These are phyloP conservation scores for Lolium multiflorum DNA, from an alignment of 176 grass and related monocot genomes.

Conservation along the genomic window DNA sequence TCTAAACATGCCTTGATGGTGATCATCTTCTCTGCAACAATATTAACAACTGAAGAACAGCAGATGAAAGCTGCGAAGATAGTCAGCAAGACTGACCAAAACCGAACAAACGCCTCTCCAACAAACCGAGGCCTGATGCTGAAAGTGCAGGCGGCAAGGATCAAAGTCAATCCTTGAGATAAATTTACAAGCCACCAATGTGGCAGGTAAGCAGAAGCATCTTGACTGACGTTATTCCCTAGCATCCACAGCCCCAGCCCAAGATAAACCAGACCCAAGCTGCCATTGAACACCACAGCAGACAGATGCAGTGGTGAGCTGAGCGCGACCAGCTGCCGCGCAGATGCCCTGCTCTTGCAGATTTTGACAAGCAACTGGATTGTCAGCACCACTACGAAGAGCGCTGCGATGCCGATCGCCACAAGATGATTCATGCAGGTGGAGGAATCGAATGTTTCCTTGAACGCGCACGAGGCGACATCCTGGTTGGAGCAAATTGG, in stretches of 20 bases:
- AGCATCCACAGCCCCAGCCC: conserved; percentile 66
- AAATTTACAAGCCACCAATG: conserved; percentile 62
- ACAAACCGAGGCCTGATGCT: conserved; percentile 48
- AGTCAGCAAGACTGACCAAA: conserved; percentile 41
- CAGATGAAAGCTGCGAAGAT: conserved; percentile 53
- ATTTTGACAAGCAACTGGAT: conserved; percentile 57
- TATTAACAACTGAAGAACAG: conserved; percentile 51
- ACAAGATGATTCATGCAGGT: conserved; percentile 72
- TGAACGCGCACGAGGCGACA: conserved; percentile 33
- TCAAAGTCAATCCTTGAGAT: conserved; percentile 49
- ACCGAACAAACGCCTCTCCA: conserved; percentile 23
- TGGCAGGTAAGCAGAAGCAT: neutral
- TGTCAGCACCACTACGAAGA: conserved; percentile 36
- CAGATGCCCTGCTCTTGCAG: conserved; percentile 11
- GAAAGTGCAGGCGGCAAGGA: conserved; percentile 41
- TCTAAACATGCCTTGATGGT: conserved; percentile 56
- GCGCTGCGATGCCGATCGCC: neutral
- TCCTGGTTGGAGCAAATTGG: conserved; percentile 47
- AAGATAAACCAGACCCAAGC: conserved; percentile 61
- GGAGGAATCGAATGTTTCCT: conserved; percentile 49
- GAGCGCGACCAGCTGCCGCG: conserved; percentile 10
- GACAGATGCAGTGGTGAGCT: conserved; percentile 37
- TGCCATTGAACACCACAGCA: conserved; percentile 41
- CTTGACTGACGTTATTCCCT: conserved; percentile 21
- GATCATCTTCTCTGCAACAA: conserved; percentile 43